Base-by-base conservation (phyloP, 306 rosid species). In the Citrullus mucosospermus region DNA sequence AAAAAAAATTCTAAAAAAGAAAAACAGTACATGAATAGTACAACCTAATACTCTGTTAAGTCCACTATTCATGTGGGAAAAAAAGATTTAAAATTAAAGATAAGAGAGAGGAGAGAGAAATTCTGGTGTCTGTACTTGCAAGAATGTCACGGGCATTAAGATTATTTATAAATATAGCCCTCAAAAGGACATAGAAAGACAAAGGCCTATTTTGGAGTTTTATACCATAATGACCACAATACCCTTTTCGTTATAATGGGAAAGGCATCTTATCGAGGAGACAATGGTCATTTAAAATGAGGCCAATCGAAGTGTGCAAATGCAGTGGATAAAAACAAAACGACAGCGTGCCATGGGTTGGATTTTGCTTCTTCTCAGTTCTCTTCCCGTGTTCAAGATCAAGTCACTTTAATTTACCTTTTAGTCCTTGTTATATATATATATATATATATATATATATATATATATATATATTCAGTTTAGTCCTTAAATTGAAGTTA, bases 1-100 rank as follows among this genome's bases (percentile, higher is more conserved):
- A 6, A 1, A n/a, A 1, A n/a, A 4, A 59, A 25, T 9, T 25
- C 4, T 1, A 62, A 2, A 20, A 0, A 63, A 16, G 8, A 65
- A 56, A 56, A 66, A 8, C 48, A 66, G 72, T 66, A 66, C 72
- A 66, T 66, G 50, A 66, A 66, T 66, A 66, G 28, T 66, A 66
- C 72, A 66, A 16, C 50, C 72, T 66, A 38, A 66, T 17, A 2
- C 28, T 17, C 28, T 66, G 50, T 25, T 36, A 66, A 66, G 48
- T 17, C 50, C 6, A 65, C 28, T 36, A 5, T 65, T 65, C 48
- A 36, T 60, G 66, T 28, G 38, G 38, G 16, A 28, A 25, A 22
- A 10, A 59, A 60, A 25, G 1, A 11, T 51, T 51, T 14, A 65
- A 38, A 65, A 7, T 1, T 4, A 11, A 32, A 43, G 20, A 3